Base-by-base conservation (phyloP, 2,329 filamentous ascomycete species). In the Fusarium papillatum region DNA sequence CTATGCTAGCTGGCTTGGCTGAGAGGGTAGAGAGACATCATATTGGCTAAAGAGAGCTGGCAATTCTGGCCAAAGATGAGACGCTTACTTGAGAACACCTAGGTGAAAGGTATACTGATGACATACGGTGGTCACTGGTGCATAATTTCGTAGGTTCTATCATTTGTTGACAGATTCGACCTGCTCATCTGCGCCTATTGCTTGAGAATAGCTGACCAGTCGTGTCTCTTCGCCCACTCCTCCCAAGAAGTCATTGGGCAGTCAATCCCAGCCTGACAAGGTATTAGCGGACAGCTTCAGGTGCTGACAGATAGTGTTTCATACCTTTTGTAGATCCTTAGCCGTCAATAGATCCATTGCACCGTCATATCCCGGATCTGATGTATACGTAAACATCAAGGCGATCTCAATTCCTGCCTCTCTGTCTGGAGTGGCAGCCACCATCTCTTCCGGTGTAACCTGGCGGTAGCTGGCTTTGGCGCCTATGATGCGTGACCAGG, bases 361-460 rank as follows among this genome's bases (percentile, higher is more conserved):
- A 1, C 88, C 88, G 70, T 87, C 87, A 66, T 89, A 89, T 0
- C 88, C 88, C 0, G 87, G 87, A 41, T 88, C 82, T 0, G 84
- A 86, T 14, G 82, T 83, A 70, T 89, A 90, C 2, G 79, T 73
- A 55, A 85, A 89, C 88, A 90, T 89, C 69, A 84, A 77, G 5
- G 83, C 83, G 0, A 86, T 80, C 72, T 90, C 88, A 0, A 83
- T 78, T 0, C 87, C 87, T 2, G 83, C 82, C 4, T 87, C 86
- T 3, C 75, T 76, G 50, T 88, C 87, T 0, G 81, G 80, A 0
- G 83, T 79, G 3, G 75, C 74, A 0, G 78, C 78, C 11, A 87
- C 81, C 82, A 89, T 84, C 43, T 87, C 83, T 8, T 87, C 83
- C 2, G 82, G 69, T 0, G 82, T 78, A 14, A 87, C 75, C 70